Evolutionary conservation across 2,329 filamentous ascomycete genomes (phyloP).

Genomic region (Chaetothyriales sp.): DNA sequence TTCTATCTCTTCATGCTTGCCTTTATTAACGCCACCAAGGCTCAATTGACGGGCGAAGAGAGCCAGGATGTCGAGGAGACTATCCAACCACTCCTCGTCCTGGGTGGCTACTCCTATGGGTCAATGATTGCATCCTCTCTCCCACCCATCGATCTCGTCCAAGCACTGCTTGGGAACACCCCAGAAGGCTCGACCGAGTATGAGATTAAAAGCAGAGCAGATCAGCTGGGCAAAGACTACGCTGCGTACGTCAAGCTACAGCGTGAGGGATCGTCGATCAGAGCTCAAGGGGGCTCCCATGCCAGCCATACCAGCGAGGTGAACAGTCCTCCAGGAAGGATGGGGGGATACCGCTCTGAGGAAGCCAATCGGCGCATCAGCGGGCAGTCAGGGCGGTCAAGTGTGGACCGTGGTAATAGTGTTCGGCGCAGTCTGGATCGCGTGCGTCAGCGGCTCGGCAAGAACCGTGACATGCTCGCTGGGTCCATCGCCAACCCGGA

Average conservation of each 20-base stretch:
- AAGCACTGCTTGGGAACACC: conserved; percentile 43
- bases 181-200: conserved; percentile 42
- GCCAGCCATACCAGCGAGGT: background rate
- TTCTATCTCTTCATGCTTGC: conserved; percentile 60
- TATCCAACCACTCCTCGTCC: conserved; percentile 29
- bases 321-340: conserved; percentile 14
- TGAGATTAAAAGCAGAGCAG: conserved; percentile 56
- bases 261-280: background rate
- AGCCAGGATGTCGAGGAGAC: background rate
- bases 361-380: conserved; percentile 26
- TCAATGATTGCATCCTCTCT: conserved; percentile 64
- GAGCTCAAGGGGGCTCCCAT: background rate
- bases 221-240: conserved; percentile 34
- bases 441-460: conserved; percentile 17
- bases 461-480: background rate
- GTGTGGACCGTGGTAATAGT: conserved; percentile 21
- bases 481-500: background rate
- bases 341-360: conserved; percentile 35
- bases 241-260: conserved; percentile 9
- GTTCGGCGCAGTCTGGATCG: conserved; percentile 28
- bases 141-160: conserved; percentile 42
- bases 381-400: conserved; percentile 25
- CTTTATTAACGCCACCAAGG: conserved; percentile 11
- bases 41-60: conserved; percentile 2
- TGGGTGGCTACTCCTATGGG: conserved; percentile 83